Evolutionary conservation across 331 rosid species (phyloP).

Genomic region (Quercus tomentella): DNA sequence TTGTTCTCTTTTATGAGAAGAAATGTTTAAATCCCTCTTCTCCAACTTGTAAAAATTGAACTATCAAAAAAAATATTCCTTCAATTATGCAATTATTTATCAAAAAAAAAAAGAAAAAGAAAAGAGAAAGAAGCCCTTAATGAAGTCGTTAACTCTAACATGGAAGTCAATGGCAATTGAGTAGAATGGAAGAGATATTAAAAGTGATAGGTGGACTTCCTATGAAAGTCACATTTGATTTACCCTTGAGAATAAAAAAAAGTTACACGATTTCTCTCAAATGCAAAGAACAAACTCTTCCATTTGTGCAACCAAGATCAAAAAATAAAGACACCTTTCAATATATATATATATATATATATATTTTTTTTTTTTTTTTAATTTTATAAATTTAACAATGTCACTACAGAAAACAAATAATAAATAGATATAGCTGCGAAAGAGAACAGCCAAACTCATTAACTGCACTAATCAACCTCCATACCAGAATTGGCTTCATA

Average conservation of each 20-base stretch:
- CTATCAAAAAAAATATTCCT: no score
- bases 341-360: no score
- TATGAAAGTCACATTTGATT: neutral
- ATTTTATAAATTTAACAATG: neutral
- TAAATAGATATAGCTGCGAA: slow-evolving; percentile 9
- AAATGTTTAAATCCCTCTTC: no score
- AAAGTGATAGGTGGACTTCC: neutral
- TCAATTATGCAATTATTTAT: no score
- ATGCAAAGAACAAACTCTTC: neutral
- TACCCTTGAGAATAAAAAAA: neutral
- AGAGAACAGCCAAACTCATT: neutral
- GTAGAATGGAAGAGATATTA: neutral
- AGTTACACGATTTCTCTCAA: neutral
- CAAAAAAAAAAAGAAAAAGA: no score
- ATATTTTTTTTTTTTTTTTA: no score
- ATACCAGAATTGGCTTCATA: slow-evolving; percentile 52
- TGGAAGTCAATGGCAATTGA: neutral
- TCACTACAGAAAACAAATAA: slow-evolving; percentile 15
- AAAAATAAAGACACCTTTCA: slow-evolving; percentile 1
- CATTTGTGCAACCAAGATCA: slow-evolving; percentile 10
- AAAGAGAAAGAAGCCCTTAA: neutral
- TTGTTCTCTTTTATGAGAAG: no score
- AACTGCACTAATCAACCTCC: slow-evolving; percentile 39
- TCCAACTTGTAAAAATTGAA: no score
- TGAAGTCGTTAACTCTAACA: neutral